These are phyloP conservation scores for Rhodotorula paludigena DNA, from an alignment of 768 basidiomycete genomes.

Conservation along the genomic window DNA sequence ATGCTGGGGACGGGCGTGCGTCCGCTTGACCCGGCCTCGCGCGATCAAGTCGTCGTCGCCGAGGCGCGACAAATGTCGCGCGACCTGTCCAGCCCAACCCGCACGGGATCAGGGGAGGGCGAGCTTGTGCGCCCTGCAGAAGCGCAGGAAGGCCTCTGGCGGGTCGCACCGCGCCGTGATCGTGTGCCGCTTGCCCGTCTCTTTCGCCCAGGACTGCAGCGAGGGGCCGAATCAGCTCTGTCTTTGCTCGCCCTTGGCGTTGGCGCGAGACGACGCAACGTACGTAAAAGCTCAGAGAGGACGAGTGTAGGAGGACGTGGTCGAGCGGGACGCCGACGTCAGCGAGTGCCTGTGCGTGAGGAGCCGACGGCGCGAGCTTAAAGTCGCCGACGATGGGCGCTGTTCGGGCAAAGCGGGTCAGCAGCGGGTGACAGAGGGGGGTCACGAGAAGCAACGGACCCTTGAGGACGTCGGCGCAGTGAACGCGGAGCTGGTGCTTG, in stretches of 20 bases:
- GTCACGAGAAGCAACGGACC: not conserved
- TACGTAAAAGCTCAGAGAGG: slow-evolving; percentile 13
- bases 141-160: slow-evolving; percentile 3
- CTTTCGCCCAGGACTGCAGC: slow-evolving; percentile 14
- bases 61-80: not conserved
- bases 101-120: not conserved
- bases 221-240: not conserved
- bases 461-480: slow-evolving; percentile 20
- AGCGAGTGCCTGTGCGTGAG: slow-evolving; percentile 15
- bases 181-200: slow-evolving; percentile 12
- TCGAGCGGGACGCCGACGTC: slow-evolving; percentile 17
- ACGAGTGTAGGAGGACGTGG: slow-evolving; percentile 25
- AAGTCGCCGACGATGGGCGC: slow-evolving; percentile 36
- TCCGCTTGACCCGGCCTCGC: no score
- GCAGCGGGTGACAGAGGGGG: no score
- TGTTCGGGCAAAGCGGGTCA: not conserved
- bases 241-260: no score
- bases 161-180: not conserved
- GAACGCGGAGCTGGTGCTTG: slow-evolving; percentile 36
- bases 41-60: no score
- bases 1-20: no score
- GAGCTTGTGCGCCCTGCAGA: slow-evolving; percentile 30
- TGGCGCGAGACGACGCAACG: not conserved
- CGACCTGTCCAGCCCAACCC: not conserved
- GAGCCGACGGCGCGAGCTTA: slow-evolving; percentile 19